These are phyloP conservation scores for Pythium pectinolyticum DNA, from an alignment of 352 stramenopile species.

Conservation along the genomic window DNA sequence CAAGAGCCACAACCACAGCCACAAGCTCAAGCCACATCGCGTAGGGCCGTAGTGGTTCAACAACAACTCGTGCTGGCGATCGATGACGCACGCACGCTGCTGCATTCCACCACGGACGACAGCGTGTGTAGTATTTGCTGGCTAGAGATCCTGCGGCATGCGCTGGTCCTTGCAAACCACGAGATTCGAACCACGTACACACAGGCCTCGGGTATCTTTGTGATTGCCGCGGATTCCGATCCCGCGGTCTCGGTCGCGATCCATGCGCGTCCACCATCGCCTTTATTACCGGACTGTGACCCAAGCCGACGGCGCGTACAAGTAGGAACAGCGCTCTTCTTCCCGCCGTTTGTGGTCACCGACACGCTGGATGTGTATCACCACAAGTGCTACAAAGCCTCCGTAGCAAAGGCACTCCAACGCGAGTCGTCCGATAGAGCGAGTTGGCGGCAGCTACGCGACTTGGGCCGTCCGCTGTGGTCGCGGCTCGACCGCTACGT, in stretches of 20 bases:
- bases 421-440: neutral
- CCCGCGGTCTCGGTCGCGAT: no score
- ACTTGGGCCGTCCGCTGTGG: constrained; percentile 1
- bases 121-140: neutral
- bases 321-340: neutral
- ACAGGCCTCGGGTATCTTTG: neutral
- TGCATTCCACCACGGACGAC: no score
- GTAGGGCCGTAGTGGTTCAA: no score
- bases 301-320: neutral
- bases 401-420: neutral
- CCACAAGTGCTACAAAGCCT: neutral
- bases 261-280: no score
- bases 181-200: neutral
- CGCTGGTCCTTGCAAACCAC: neutral
- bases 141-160: neutral
- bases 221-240: neutral
- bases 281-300: neutral
- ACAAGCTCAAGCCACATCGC: no score
- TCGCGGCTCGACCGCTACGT: neutral
- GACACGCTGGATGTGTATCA: constrained; percentile 2
- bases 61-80: constrained; percentile 2
- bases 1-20: neutral
- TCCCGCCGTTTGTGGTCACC: constrained; percentile 6
- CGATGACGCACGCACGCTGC: neutral
- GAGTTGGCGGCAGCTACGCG: neutral